Evolutionary conservation across 1,284 basidiomycete genomes (phyloP).

Genomic region (Exobasidium cylindrosporum): DNA sequence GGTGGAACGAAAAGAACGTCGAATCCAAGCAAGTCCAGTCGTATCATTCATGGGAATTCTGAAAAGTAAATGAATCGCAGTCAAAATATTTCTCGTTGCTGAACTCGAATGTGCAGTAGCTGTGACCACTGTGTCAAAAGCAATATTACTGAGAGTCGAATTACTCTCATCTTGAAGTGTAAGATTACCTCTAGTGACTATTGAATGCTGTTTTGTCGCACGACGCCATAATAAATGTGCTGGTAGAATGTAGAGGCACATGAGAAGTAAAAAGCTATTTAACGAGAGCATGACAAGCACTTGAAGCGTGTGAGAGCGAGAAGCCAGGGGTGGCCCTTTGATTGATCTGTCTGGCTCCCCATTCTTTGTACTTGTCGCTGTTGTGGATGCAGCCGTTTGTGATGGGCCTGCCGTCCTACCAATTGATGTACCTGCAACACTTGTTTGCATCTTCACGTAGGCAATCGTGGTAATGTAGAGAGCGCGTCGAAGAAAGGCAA

Average conservation of each 20-base stretch:
- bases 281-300: constrained; percentile 9
- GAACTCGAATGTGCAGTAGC: neutral
- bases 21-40: neutral
- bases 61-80: constrained; percentile 1
- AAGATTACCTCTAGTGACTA: neutral
- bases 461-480: too few species aligned
- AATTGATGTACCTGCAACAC: too few species aligned
- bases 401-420: too few species aligned
- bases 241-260: constrained; percentile 4
- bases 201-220: neutral
- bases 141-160: neutral
- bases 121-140: neutral
- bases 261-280: constrained; percentile 5
- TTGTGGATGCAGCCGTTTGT: too few species aligned
- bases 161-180: neutral
- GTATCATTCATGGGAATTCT: neutral
- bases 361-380: too few species aligned
- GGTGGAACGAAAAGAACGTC: neutral
- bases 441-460: too few species aligned
- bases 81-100: constrained; percentile 2
- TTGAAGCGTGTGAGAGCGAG: constrained; percentile 8
- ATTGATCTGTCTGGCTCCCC: neutral
- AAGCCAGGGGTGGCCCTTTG: constrained; percentile 3
- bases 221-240: constrained; percentile 1
- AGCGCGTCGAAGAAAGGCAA: too few species aligned